These are phyloP conservation scores for Phytopythium chamaehyphon DNA, from an alignment of 352 stramenopile species.

Conservation along the genomic window DNA sequence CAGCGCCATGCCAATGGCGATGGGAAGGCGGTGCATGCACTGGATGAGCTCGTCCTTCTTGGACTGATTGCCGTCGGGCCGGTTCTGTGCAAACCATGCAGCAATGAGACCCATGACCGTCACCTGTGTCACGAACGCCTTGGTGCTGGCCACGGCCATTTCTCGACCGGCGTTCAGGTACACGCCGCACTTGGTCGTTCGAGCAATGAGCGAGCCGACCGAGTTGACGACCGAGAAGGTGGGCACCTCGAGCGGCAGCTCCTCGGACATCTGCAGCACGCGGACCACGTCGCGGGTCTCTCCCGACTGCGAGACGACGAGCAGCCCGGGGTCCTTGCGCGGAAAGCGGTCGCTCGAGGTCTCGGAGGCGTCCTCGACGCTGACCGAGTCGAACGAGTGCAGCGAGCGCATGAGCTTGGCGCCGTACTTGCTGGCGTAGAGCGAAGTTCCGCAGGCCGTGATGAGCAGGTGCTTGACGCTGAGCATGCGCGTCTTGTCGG, in stretches of 20 bases:
- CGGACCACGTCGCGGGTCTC: conserved; percentile 98
- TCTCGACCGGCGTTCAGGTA: conserved; percentile 98
- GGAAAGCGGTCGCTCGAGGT: conserved; percentile 87
- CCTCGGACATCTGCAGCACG: conserved; percentile 88
- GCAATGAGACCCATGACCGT: conserved; percentile 90
- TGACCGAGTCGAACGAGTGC: conserved; percentile 91
- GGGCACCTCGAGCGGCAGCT: conserved; percentile 58
- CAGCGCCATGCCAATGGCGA: conserved; percentile 97
- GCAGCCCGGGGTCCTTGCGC: conserved; percentile 83
- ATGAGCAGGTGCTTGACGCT: conserved; percentile 94
- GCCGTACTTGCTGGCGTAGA: conserved; percentile 94
- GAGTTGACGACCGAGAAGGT: conserved; percentile 96
- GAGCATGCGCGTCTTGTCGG: conserved; percentile 87
- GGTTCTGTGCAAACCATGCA: conserved; percentile 91
- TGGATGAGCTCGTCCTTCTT: conserved; percentile 92
- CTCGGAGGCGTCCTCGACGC: conserved; percentile 90
- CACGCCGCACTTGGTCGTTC: conserved; percentile 91
- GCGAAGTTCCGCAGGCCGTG: conserved; percentile 92
- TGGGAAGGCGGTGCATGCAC: conserved; percentile 95
- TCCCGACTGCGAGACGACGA: conserved; percentile 97
- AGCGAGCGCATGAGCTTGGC: conserved; percentile 98
- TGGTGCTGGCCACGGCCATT: conserved; percentile 98
- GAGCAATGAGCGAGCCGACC: conserved; percentile 96
- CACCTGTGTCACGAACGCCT: conserved; percentile 98
- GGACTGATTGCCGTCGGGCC: conserved; percentile 63